These are phyloP conservation scores for Tetrapisispora taiwanensis DNA, from an alignment of 805 yeast species.

Conservation along the genomic window DNA sequence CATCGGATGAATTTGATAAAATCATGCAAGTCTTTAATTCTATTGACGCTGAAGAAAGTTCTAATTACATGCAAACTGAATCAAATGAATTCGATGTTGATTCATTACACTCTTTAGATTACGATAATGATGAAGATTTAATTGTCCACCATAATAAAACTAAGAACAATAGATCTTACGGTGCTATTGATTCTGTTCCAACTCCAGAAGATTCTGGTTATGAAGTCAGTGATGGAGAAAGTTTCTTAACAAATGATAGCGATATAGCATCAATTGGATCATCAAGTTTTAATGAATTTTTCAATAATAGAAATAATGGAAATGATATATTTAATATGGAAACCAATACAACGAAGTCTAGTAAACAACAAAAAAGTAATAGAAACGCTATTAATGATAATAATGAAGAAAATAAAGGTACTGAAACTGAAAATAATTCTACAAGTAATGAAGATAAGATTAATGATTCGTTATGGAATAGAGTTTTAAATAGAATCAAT, in stretches of 20 bases:
- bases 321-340: constrained; percentile 1
- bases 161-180: neutral
- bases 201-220: constrained; percentile 11
- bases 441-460: neutral
- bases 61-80: neutral
- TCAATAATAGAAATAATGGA: neutral
- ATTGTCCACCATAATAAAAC: neutral
- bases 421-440: neutral
- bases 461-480: constrained; percentile 28
- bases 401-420: neutral
- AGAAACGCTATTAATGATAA: neutral
- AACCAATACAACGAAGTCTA: neutral
- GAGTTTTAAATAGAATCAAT: constrained; percentile 28
- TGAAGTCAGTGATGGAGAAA: constrained; percentile 17
- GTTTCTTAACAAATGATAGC: constrained; percentile 9
- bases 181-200: neutral
- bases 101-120: constrained; percentile 3
- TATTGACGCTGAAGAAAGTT: neutral
- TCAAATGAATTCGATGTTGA: constrained; percentile 3
- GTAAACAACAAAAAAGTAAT: neutral
- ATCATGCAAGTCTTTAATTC: constrained; percentile 1
- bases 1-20: neutral
- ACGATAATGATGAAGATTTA: neutral
- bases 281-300: neutral
- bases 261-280: constrained; percentile 8